Evolutionary conservation across 805 yeast genomes (phyloP).

Genomic region (Lipomyces oligophaga): DNA sequence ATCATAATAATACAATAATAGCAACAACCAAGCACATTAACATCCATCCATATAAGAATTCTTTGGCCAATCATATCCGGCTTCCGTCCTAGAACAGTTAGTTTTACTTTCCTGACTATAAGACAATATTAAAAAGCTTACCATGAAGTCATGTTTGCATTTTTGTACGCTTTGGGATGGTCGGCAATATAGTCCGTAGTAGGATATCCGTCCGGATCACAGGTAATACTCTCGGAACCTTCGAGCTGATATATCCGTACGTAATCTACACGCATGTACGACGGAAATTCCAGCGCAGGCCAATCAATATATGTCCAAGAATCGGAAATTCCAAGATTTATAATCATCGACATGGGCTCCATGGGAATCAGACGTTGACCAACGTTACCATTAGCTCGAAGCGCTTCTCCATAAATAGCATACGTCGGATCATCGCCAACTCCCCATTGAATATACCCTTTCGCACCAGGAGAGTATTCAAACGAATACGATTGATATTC

Average conservation of each 20-base stretch:
- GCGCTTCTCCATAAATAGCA: slow-evolving; percentile 66
- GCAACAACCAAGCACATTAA: background rate
- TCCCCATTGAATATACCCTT: slow-evolving; percentile 82
- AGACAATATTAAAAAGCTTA: slow-evolving; percentile 25
- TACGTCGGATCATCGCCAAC: slow-evolving; percentile 77
- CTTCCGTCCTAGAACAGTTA: slow-evolving; percentile 6
- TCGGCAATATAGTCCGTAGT: slow-evolving; percentile 74
- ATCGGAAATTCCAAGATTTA: slow-evolving; percentile 86
- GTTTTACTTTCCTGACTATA: background rate
- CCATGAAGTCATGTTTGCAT: slow-evolving; percentile 74
- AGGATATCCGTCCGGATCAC: slow-evolving; percentile 85
- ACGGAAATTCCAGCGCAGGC: slow-evolving; percentile 70
- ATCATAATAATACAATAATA: background rate
- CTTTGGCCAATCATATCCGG: slow-evolving; percentile 24
- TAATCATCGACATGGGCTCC: slow-evolving; percentile 87
- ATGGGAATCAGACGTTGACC: slow-evolving; percentile 76
- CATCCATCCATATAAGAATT: slow-evolving; percentile 22
- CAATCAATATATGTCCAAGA: slow-evolving; percentile 95
- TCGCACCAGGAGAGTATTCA: slow-evolving; percentile 67
- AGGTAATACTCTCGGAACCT: slow-evolving; percentile 51
- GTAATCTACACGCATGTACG: slow-evolving; percentile 69
- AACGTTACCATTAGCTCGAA: slow-evolving; percentile 88
- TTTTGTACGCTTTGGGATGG: slow-evolving; percentile 66
- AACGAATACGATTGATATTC: slow-evolving; percentile 69
- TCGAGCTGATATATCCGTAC: slow-evolving; percentile 92